Evolutionary conservation across 2,329 filamentous ascomycete species (phyloP), one percentile per base, ranked within the genome.

Genomic region (Ustilaginoidea virens): DNA sequence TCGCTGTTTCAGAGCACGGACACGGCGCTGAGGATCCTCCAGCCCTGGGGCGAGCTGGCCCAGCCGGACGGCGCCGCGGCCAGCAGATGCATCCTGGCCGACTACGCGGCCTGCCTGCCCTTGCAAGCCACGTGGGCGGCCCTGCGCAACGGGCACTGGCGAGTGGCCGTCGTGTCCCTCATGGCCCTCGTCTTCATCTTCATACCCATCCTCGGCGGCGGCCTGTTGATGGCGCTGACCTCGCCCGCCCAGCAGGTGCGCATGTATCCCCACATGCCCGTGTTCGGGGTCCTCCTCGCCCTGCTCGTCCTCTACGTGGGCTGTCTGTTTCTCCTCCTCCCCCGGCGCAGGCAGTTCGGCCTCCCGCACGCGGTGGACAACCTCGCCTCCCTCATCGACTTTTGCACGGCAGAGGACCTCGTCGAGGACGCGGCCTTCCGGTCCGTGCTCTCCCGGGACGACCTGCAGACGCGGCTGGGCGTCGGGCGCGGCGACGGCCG

Each of bases 361-460:
- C 65, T 92, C 2, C 82, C 83, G 0, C 83, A 92, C 46, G 63
- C 65, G 5, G 73, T 80, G 23, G 69, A 65, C 35, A 81, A 69
- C 26, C 61, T 92, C 12, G 79, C 80, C 1, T 82, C 86, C 47
- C 61, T 86, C 14, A 66, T 92, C 40, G 77, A 73, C 44, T 86
- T 87, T 47, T 61, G 87, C 23, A 73, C 80, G 34, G 74, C 76
- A 39, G 75, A 74, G 24, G 75, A 77, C 15, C 58, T 92, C 12
- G 58, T 81, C 2, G 61, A 68, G 5, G 85, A 93, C 44, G 63
- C 73, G 7, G 69, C 78, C 0, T 87, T 94, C 47, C 65, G 73
- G 28, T 67, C 74, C 21, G 70, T 77, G 3, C 60, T 63, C 17
- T 74, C 64, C n/a, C 76, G 74, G 38, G 60, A 60, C 0, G 77